These are phyloP conservation scores for Jaltomata sinuosa DNA, from an alignment of 257 asterid genomes.

Conservation along the genomic window DNA sequence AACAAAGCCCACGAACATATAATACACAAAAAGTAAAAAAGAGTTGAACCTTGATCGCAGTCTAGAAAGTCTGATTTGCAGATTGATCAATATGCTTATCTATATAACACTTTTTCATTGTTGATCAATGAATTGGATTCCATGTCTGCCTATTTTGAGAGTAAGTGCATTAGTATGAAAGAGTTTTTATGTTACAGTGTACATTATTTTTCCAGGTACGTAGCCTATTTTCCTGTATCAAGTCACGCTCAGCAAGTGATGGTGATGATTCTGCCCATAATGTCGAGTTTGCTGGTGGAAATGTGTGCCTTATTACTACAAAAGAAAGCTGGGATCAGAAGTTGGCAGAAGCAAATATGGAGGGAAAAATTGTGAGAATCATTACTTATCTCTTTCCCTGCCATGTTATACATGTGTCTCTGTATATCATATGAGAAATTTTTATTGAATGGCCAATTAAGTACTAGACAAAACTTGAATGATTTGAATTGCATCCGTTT, in stretches of 20 bases:
- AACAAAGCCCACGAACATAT: neutral
- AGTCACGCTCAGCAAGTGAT: constrained; percentile 8
- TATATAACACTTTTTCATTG: neutral
- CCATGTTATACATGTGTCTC: neutral
- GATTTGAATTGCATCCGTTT: neutral
- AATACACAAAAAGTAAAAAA: neutral
- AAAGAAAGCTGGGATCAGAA: constrained; percentile 84
- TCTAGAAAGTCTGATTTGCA: neutral
- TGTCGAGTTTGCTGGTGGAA: constrained; percentile 71
- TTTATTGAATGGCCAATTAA: neutral
- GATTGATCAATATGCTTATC: neutral
- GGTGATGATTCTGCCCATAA: constrained; percentile 43
- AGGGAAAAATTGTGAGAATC: constrained; percentile 57
- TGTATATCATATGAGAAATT: neutral
- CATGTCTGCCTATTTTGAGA: neutral
- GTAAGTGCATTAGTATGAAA: neutral
- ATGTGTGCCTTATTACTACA: constrained; percentile 69
- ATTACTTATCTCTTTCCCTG: neutral
- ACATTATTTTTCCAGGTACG: neutral
- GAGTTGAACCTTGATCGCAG: neutral
- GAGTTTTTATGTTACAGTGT: neutral
- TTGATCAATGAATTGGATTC: neutral
- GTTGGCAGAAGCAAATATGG: constrained; percentile 53
- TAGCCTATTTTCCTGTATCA: neutral
- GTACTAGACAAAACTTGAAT: neutral